These are phyloP conservation scores for Scutellaria galericulata DNA, from an alignment of 257 asterid species.

Conservation along the genomic window DNA sequence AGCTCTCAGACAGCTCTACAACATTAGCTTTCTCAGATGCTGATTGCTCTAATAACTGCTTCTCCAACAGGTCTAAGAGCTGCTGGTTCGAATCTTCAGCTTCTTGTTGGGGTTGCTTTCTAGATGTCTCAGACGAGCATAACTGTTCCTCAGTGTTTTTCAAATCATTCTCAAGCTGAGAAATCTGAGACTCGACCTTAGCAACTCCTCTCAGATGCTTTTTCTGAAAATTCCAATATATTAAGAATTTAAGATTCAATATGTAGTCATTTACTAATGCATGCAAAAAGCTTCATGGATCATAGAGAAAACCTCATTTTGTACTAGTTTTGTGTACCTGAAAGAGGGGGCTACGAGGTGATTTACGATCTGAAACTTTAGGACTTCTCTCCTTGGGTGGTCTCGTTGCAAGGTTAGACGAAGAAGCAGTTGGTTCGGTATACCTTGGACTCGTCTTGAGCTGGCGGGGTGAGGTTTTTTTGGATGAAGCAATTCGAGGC, in stretches of 20 bases:
- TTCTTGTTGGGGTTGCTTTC: conserved; percentile 66
- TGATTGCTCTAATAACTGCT: conserved; percentile 42
- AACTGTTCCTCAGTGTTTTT: conserved; percentile 64
- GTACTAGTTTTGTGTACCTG: conserved; percentile 47
- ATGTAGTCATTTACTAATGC: not conserved
- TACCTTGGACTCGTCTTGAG: conserved; percentile 57
- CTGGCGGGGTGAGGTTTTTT: conserved; percentile 63
- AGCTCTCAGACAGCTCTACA: conserved; percentile 26
- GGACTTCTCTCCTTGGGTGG: conserved; percentile 61
- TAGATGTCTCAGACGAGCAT: conserved; percentile 61
- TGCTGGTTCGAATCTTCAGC: conserved; percentile 68
- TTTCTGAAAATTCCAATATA: conserved; percentile 44
- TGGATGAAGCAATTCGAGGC: conserved; percentile 44
- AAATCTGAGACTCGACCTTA: conserved; percentile 73
- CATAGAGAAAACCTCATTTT: not conserved
- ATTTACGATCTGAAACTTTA: conserved; percentile 44
- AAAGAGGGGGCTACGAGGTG: conserved; percentile 53
- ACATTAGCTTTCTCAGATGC: conserved; percentile 23
- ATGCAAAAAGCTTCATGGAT: not conserved
- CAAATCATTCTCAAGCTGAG: conserved; percentile 79
- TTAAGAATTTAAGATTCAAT: no score
- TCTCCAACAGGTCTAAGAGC: conserved; percentile 51
- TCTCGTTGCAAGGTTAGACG: conserved; percentile 52
- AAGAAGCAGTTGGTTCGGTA: conserved; percentile 55
- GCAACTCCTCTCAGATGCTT: conserved; percentile 59